Conservation (phyloP, 2,329 filamentous ascomycete species). For the Periconia sp. region DNA sequence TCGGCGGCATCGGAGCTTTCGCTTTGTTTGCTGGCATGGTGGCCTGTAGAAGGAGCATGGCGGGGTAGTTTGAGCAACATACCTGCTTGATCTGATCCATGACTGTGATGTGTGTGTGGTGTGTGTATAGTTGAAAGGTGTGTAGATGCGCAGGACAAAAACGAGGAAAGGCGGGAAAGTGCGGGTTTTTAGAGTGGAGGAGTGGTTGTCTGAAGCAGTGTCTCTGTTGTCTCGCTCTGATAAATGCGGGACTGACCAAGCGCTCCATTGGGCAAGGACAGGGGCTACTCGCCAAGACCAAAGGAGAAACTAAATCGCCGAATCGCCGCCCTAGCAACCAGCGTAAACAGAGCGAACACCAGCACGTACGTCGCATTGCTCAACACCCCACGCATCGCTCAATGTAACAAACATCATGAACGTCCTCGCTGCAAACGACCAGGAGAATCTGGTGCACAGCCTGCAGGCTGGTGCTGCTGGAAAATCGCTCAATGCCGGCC, state of each 20-base stretch:
- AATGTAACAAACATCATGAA: constrained; percentile 52
- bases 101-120: constrained; percentile 23
- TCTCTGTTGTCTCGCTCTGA: constrained; percentile 25
- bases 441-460: constrained; percentile 83
- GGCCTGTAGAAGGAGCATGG: no score
- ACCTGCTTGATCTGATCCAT: constrained; percentile 95
- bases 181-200: neutral
- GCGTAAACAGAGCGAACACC: constrained; percentile 31
- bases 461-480: constrained; percentile 73
- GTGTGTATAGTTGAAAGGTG: neutral
- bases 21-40: constrained; percentile 18
- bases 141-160: no score
- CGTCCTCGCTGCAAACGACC: constrained; percentile 79
- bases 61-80: constrained; percentile 55
- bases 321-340: constrained; percentile 33
- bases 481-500: constrained; percentile 73
- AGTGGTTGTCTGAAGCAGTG: constrained; percentile 32
- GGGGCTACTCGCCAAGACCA: constrained; percentile 6
- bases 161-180: neutral
- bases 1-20: constrained; percentile 7
- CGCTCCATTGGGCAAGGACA: constrained; percentile 11
- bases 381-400: constrained; percentile 28
- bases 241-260: constrained; percentile 25
- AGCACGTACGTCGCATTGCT: constrained; percentile 3
- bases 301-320: no score